phyloP scores from a whole-genome alignment of 2,329 filamentous ascomycete genomes.

The Cladophialophora immunda region DNA sequence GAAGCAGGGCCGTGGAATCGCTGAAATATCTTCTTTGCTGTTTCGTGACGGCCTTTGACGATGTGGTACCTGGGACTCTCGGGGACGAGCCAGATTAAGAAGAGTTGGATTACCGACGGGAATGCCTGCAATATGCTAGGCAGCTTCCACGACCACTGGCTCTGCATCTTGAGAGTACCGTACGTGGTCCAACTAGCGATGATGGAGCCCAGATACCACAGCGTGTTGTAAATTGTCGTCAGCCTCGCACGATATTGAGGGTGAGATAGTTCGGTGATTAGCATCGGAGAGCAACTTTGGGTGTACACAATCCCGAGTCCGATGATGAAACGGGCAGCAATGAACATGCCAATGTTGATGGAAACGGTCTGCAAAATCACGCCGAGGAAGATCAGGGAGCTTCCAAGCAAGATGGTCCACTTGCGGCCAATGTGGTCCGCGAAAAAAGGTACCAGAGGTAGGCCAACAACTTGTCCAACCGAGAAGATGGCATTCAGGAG shows the following conservation, averaged over 20 bases:
- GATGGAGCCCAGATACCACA: slow-evolving; percentile 62
- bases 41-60: slow-evolving; percentile 41
- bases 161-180: slow-evolving; percentile 55
- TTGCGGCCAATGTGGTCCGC: slow-evolving; percentile 59
- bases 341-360: slow-evolving; percentile 58
- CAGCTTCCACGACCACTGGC: slow-evolving; percentile 66
- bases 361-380: slow-evolving; percentile 55
- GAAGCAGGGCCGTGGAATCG: slow-evolving; percentile 51
- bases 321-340: slow-evolving; percentile 67
- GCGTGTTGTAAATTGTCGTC: slow-evolving; percentile 62
- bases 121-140: slow-evolving; percentile 73
- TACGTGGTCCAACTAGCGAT: slow-evolving; percentile 60
- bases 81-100: slow-evolving; percentile 68
- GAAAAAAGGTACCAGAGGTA: slow-evolving; percentile 54
- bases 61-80: slow-evolving; percentile 71
- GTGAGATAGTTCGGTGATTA: slow-evolving; percentile 57
- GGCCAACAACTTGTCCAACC: slow-evolving; percentile 57
- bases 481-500: slow-evolving; percentile 51
- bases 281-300: slow-evolving; percentile 49
- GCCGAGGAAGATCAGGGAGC: slow-evolving; percentile 55
- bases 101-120: slow-evolving; percentile 61
- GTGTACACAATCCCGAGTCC: slow-evolving; percentile 65
- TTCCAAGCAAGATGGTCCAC: slow-evolving; percentile 57
- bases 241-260: slow-evolving; percentile 58
- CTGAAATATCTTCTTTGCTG: slow-evolving; percentile 44